Conservation (phyloP, 768 basidiomycete genomes). For the Auriscalpium orientale region DNA sequence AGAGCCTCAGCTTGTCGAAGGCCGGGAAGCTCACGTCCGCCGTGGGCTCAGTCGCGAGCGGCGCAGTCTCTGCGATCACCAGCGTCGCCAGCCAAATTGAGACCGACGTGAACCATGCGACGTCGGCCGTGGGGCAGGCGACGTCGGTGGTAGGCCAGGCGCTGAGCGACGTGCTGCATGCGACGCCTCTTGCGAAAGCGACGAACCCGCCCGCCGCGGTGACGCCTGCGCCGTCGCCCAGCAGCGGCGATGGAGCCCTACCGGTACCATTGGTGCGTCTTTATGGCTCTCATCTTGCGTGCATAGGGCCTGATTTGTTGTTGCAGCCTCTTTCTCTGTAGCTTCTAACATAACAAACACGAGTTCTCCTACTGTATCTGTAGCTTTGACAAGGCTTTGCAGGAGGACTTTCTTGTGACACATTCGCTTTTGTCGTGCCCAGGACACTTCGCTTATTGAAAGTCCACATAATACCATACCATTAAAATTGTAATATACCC, state of each 20-base stretch:
- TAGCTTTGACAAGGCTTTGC: too few species aligned
- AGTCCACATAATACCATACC: too few species aligned
- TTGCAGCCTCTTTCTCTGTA: too few species aligned
- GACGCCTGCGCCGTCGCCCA: neutral
- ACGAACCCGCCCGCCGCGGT: neutral
- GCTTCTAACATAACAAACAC: too few species aligned
- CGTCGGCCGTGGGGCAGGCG: neutral
- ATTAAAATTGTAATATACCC: too few species aligned
- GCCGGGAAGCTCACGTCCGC: neutral
- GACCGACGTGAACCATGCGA: neutral
- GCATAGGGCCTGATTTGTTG: too few species aligned
- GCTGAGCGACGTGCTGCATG: neutral
- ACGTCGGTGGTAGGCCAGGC: neutral
- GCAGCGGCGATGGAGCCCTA: neutral
- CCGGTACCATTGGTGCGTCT: neutral
- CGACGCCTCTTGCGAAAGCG: too few species aligned
- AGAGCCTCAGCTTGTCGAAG: neutral
- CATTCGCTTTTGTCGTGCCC: too few species aligned
- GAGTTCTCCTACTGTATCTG: too few species aligned
- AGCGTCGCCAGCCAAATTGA: neutral
- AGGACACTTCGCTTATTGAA: too few species aligned
- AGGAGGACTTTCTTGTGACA: too few species aligned
- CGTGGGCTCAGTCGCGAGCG: neutral
- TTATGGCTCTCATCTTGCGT: too few species aligned
- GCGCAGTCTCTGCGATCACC: neutral